Evolutionary conservation across 169 alveolate genomes (phyloP).

Genomic region (Perkinsus olseni): DNA sequence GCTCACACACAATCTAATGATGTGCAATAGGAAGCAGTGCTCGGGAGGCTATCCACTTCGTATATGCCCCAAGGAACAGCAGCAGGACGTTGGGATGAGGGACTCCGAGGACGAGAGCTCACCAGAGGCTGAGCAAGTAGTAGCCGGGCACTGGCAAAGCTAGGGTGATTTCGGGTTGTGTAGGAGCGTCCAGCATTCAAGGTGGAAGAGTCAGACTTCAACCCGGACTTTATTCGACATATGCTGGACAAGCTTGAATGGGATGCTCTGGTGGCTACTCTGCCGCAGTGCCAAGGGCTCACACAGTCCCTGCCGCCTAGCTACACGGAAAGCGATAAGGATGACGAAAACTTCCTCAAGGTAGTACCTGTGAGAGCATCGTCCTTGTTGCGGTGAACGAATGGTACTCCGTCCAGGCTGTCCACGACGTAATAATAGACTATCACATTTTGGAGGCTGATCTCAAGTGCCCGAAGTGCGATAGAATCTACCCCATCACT

Average conservation of each 20-base stretch:
- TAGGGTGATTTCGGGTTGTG: conserved; percentile 17
- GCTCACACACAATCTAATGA: conserved; percentile 36
- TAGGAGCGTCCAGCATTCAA: conserved; percentile 17
- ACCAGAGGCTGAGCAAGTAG: conserved; percentile 23
- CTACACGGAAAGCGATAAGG: conserved; percentile 25
- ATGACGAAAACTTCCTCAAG: conserved; percentile 35
- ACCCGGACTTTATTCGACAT: conserved; percentile 18
- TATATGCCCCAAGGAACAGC: not conserved
- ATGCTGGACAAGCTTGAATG: conserved; percentile 38
- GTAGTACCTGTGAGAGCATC: conserved; percentile 12
- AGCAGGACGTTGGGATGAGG: not conserved
- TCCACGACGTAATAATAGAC: conserved; percentile 20
- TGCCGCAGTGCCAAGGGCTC: conserved; percentile 24
- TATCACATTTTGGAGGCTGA: conserved; percentile 40
- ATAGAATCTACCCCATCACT: conserved; percentile 28
- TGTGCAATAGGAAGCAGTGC: conserved; percentile 35
- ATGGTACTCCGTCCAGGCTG: too few relatives aligned
- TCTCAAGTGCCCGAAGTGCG: conserved; percentile 38
- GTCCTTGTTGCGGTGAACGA: too few relatives aligned
- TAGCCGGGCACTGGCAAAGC: not conserved
- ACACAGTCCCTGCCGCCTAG: conserved; percentile 21
- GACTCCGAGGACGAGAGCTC: not conserved
- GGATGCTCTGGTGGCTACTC: conserved; percentile 34
- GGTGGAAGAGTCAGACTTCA: conserved; percentile 23
- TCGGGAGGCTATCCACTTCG: conserved; percentile 16